Percentiles rank a stretch among this genome's conserved stretches.
Evolutionary conservation across 106 monocot species (phyloP).

Genomic region (Allium fistulosum): DNA sequence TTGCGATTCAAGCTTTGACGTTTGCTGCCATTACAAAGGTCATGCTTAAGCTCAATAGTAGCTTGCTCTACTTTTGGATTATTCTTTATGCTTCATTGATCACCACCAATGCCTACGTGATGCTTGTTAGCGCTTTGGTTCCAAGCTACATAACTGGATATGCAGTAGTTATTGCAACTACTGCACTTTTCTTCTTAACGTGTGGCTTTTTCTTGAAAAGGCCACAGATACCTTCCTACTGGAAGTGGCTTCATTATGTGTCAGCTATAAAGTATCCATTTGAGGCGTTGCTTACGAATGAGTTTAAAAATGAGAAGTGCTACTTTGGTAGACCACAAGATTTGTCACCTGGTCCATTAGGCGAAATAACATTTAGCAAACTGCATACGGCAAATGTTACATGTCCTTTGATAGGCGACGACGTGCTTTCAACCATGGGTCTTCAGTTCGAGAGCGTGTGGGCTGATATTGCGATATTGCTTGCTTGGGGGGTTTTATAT

Average conservation of each 20-base stretch:
- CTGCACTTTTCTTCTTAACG: conserved; percentile 36
- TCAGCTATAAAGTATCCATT: conserved; percentile 44
- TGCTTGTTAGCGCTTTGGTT: conserved; percentile 38
- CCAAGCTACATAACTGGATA: conserved; percentile 43
- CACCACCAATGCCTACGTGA: conserved; percentile 41
- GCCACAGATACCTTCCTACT: conserved; percentile 17
- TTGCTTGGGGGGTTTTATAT: conserved; percentile 33
- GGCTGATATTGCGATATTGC: conserved; percentile 23
- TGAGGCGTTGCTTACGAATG: conserved; percentile 34
- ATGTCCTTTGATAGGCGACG: conserved; percentile 9
- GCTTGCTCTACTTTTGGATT: conserved; percentile 32
- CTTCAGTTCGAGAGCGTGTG: conserved; percentile 24
- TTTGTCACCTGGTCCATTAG: conserved; percentile 13
- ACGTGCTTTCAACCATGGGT: conserved; percentile 19
- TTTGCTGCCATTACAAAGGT: conserved; percentile 29
- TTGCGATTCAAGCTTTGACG: conserved; percentile 22
- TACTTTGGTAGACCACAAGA: neutral
- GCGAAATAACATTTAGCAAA: conserved; percentile 9
- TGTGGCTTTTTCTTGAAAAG: conserved; percentile 43
- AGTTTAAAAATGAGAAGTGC: conserved; percentile 6
- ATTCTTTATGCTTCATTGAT: conserved; percentile 30
- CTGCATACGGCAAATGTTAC: conserved; percentile 1
- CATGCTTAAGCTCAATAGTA: conserved; percentile 21
- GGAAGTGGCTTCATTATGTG: conserved; percentile 33
- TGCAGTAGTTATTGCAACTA: conserved; percentile 35